Conservation (phyloP, 768 basidiomycete species). For the Suillus variegatus region DNA sequence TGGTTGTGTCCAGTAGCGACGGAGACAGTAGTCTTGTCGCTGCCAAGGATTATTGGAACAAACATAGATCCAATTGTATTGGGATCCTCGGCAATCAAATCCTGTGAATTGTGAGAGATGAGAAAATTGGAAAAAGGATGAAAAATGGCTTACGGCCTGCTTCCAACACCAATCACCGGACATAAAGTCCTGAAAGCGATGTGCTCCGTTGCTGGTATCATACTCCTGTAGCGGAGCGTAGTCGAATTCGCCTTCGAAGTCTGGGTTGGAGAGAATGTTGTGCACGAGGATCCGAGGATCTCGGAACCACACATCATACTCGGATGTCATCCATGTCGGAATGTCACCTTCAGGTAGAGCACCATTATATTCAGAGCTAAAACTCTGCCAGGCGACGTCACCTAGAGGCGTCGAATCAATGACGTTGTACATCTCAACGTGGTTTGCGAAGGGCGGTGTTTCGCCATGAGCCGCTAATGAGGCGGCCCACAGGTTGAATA, state of each 20-base stretch:
- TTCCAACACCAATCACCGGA: background rate
- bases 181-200: background rate
- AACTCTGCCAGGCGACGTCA: constrained; percentile 31
- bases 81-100: background rate
- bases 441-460: too few relatives aligned
- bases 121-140: background rate
- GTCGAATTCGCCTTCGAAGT: too few relatives aligned
- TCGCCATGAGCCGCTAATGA: too few relatives aligned
- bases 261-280: too few relatives aligned
- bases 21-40: too few relatives aligned
- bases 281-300: too few relatives aligned
- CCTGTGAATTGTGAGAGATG: background rate
- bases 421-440: constrained; percentile 12
- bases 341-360: too few relatives aligned
- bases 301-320: too few relatives aligned
- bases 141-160: background rate
- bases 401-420: constrained; percentile 30
- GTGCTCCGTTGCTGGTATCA: background rate
- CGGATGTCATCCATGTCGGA: too few relatives aligned
- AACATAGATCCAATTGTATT: background rate
- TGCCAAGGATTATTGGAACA: background rate
- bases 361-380: background rate
- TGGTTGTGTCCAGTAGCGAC: too few relatives aligned
- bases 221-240: too few relatives aligned
- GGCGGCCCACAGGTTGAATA: too few relatives aligned